Evolutionary conservation across 805 yeast genomes (phyloP), one percentile per base, ranked within the genome.

Genomic region (Spathaspora gorwiae): DNA sequence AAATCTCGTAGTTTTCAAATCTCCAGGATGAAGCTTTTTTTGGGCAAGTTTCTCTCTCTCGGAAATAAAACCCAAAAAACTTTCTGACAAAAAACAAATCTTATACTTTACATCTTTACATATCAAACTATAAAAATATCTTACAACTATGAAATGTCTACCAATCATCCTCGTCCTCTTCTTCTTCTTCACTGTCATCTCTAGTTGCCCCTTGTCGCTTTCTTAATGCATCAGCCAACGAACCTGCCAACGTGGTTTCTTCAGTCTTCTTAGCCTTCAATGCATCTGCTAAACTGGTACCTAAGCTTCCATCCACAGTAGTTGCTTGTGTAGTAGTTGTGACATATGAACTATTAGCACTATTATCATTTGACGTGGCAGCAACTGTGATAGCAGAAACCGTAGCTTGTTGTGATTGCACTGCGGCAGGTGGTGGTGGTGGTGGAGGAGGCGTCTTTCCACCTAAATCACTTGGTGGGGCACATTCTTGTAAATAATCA

Each of bases 181-280:
- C 84, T 45, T 84, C 90, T 12, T 81, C 90, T 45, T 81, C 88
- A 49, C 83, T 80, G 35, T 80, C 85, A 67, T 79, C 78, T 48
- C 78, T 76, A 12, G 88, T 79, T 3, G 88, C 88, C 9, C 67
- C 75, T 47, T 68, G 70, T 60, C 94, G 78, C 43, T 82, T 86
- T 60, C 84, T 86, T 54, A 90, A 76, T 1, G 96, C 96, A 48
- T 87, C 88, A 0, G 96, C 96, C 47, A 90, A 70, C 6, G 92
- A 90, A n/a, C 89, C 90, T 10, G 92, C 94, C 54, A 87, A 70
- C 1, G 72, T 65, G 12, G 68, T 67, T 48, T 82, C 87, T 45
- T 78, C 84, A 46, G 75, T 76, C 53, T 81, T 75, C 65, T 81
- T 81, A 14, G 82, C 80, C 63, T 70, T 72, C 53, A 85, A 61